Conservation (phyloP, 2,329 filamentous ascomycete species). For the Simplicillium aogashimaense region DNA sequence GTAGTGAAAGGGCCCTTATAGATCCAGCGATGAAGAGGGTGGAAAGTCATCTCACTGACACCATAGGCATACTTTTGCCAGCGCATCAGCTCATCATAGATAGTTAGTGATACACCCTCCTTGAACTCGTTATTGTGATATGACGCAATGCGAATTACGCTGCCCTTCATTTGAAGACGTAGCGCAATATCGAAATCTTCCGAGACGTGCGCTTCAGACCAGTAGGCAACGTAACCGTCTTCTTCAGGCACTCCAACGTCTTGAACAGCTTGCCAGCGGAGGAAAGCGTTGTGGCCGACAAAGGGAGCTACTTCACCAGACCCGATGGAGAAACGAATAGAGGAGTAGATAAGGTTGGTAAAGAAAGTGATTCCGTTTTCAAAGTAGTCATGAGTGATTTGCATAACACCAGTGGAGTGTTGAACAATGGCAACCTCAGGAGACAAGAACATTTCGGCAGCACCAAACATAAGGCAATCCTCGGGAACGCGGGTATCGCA, state of each 20-base stretch:
- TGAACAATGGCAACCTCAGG: slow-evolving; percentile 64
- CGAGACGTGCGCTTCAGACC: slow-evolving; percentile 67
- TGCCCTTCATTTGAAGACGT: slow-evolving; percentile 58
- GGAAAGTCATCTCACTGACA: slow-evolving; percentile 61
- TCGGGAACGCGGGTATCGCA: slow-evolving; percentile 59
- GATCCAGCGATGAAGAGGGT: slow-evolving; percentile 57
- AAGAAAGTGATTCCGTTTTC: slow-evolving; percentile 69
- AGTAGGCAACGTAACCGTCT: slow-evolving; percentile 56
- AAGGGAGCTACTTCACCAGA: slow-evolving; percentile 67
- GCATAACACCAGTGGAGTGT: slow-evolving; percentile 67
- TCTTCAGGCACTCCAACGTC: slow-evolving; percentile 32
- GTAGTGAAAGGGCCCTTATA: slow-evolving; percentile 54
- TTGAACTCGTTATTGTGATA: slow-evolving; percentile 64
- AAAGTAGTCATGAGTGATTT: slow-evolving; percentile 62
- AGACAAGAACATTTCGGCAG: slow-evolving; percentile 59
- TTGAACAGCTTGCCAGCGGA: slow-evolving; percentile 49
- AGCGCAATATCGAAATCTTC: slow-evolving; percentile 72
- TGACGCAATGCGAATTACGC: slow-evolving; percentile 57
- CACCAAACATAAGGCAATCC: slow-evolving; percentile 61
- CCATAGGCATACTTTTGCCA: slow-evolving; percentile 70
- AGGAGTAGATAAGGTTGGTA: slow-evolving; percentile 67
- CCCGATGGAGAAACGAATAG: slow-evolving; percentile 60
- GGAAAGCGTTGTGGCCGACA: slow-evolving; percentile 68
- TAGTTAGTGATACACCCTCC: slow-evolving; percentile 62
- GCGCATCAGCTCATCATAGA: slow-evolving; percentile 61